These are phyloP conservation scores for Trichoderma parareesei DNA, from an alignment of 495 filamentous ascomycete species.

Conservation along the genomic window DNA sequence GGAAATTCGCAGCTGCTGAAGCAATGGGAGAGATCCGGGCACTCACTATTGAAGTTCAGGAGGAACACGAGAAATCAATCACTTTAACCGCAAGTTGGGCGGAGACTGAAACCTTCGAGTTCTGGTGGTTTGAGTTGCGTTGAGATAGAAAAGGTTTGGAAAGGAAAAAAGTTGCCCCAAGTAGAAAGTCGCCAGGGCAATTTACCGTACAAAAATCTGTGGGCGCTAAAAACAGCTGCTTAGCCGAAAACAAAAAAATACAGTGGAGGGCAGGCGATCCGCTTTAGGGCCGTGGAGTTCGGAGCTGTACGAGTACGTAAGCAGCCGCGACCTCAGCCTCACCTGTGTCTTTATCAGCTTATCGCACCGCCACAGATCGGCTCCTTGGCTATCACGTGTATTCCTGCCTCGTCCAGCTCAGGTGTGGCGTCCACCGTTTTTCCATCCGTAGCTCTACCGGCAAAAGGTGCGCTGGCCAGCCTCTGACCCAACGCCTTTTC, in stretches of 20 bases:
- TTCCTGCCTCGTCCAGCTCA: neutral
- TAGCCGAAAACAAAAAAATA: neutral
- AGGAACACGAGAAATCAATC: constrained; percentile 52
- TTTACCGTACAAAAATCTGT: constrained; percentile 3
- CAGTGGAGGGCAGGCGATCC: neutral
- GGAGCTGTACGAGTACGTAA: too few species aligned
- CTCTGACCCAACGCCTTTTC: neutral
- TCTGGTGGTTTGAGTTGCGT: constrained; percentile 19
- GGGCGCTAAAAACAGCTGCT: constrained; percentile 12
- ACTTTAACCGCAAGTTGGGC: constrained; percentile 47
- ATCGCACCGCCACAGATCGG: constrained; percentile 8
- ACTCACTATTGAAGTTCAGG: constrained; percentile 25
- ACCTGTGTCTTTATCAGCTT: neutral
- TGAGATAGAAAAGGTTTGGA: neutral
- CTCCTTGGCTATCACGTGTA: neutral
- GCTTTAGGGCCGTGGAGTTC: constrained; percentile 11
- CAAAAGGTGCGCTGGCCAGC: constrained; percentile 1
- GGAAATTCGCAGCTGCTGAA: neutral
- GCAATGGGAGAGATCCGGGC: constrained; percentile 13
- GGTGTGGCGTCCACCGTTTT: neutral
- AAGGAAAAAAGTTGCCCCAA: constrained; percentile 2
- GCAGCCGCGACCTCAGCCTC: too few species aligned
- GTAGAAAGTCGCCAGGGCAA: constrained; percentile 3
- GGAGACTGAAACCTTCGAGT: constrained; percentile 51
- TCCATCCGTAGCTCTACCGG: constrained; percentile 4